Percentiles rank a stretch among this genome's conserved stretches.
Conservation (phyloP, 2,329 filamentous ascomycete genomes). For the Cephalotrichum gorgonifer region DNA sequence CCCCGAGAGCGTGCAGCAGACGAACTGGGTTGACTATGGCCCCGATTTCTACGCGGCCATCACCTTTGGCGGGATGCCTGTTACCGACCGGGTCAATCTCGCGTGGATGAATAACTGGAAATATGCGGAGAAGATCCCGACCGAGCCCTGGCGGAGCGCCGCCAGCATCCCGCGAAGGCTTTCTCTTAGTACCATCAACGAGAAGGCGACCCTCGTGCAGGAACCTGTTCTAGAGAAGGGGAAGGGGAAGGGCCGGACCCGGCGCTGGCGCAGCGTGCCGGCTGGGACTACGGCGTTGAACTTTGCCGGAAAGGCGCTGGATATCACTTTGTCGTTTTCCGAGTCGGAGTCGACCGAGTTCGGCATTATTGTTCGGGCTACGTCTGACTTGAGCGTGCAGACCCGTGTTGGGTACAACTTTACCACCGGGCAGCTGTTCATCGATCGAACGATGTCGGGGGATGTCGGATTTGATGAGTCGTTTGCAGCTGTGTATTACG, state of each 20-base stretch:
- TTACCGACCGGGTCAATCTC: conserved; percentile 2
- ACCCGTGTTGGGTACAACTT: conserved; percentile 4
- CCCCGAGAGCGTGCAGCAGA: conserved; percentile 1
- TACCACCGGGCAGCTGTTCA: background rate
- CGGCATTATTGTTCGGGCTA: conserved; percentile 4
- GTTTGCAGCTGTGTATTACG: conserved; percentile 1
- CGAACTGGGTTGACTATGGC: conserved; percentile 1
- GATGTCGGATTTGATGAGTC: conserved; percentile 1
- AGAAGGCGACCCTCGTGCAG: conserved; percentile 1
- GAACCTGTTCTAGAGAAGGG: background rate
- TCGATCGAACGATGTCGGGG: conserved; percentile 3
- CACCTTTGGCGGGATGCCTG: conserved; percentile 3
- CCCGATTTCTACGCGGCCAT: conserved; percentile 5
- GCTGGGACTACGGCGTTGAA: background rate
- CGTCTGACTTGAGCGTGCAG: conserved; percentile 3
- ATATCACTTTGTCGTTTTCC: conserved; percentile 1
- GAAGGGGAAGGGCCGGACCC: background rate
- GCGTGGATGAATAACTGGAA: conserved; percentile 7
- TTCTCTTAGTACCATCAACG: background rate
- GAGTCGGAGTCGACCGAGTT: conserved; percentile 3
- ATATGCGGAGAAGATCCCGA: conserved; percentile 3
- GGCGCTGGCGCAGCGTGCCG: background rate
- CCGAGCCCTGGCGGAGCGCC: conserved; percentile 5
- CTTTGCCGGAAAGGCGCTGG: conserved; percentile 3
- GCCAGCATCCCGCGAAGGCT: conserved; percentile 2